Conservation (phyloP, 2,329 filamentous ascomycete species). For the Ophiostoma triangulosporum region DNA sequence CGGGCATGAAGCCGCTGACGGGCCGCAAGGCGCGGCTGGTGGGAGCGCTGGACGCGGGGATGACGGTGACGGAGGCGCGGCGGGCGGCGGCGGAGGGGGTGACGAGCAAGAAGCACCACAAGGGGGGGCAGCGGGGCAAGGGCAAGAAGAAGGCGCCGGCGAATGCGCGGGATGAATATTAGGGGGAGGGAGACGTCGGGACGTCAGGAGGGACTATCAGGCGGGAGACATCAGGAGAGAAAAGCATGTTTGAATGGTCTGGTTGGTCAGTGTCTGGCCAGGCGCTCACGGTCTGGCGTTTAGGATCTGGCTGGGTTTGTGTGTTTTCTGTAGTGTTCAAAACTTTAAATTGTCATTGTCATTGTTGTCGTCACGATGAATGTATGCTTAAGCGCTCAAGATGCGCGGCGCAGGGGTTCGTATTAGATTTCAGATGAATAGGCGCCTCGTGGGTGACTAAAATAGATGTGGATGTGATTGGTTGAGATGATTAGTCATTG, state of each 20-base stretch:
- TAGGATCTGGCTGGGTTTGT: not conserved
- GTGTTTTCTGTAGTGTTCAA: too few species aligned
- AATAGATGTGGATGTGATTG: too few species aligned
- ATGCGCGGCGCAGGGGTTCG: too few species aligned
- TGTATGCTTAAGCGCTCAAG: too few species aligned
- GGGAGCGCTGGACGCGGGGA: conserved; percentile 68
- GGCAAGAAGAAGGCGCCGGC: conserved; percentile 23
- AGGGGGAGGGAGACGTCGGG: not conserved
- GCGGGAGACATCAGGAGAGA: too few species aligned
- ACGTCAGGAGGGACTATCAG: not conserved
- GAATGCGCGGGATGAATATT: conserved; percentile 9
- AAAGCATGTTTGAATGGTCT: not conserved
- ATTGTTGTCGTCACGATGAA: too few species aligned
- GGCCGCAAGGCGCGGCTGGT: conserved; percentile 74
- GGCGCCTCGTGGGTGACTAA: too few species aligned
- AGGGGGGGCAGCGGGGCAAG: conserved; percentile 49
- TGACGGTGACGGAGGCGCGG: conserved; percentile 68
- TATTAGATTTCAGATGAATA: too few species aligned
- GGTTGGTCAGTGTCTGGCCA: too few species aligned
- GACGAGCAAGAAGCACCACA: conserved; percentile 85
- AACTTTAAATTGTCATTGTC: too few species aligned
- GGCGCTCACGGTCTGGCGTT: not conserved
- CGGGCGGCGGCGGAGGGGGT: conserved; percentile 40
- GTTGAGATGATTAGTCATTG: too few species aligned
- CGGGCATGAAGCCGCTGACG: conserved; percentile 48